phyloP scores from a whole-genome alignment of 2,329 filamentous ascomycete species.

The Stagonosporopsis cucurbitacearum region DNA sequence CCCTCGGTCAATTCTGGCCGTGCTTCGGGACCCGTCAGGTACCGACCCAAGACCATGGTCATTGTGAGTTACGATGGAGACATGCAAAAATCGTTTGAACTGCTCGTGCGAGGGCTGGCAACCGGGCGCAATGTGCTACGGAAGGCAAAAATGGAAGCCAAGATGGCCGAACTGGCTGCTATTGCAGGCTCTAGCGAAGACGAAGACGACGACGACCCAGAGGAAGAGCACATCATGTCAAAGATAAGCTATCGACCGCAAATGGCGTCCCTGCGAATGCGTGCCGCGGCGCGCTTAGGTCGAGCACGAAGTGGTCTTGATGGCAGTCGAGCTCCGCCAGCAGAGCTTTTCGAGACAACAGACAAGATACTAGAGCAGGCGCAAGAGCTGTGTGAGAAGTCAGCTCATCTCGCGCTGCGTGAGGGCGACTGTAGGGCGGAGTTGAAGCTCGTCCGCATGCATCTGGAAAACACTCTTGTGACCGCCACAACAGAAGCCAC shows the following conservation, averaged over 20 bases:
- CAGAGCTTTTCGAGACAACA: constrained; percentile 63
- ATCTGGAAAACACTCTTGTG: constrained; percentile 68
- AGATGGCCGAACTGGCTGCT: constrained; percentile 61
- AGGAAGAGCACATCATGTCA: constrained; percentile 36
- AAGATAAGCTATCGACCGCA: constrained; percentile 49
- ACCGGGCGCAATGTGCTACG: constrained; percentile 82
- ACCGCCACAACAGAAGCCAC: constrained; percentile 57
- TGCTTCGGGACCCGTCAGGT: constrained; percentile 58
- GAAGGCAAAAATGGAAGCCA: constrained; percentile 84
- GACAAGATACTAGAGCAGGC: constrained; percentile 82
- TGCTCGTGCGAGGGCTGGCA: constrained; percentile 81
- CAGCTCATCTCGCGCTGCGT: constrained; percentile 87
- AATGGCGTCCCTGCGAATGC: constrained; percentile 42
- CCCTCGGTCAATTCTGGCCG: constrained; percentile 50
- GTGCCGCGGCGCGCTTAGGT: constrained; percentile 24
- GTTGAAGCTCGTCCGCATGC: constrained; percentile 70
- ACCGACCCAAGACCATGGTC: constrained; percentile 75
- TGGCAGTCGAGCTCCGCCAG: constrained; percentile 24
- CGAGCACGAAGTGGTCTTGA: constrained; percentile 14
- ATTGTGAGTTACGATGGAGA: constrained; percentile 93
- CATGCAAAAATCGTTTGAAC: constrained; percentile 82
- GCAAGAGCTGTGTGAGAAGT: constrained; percentile 82
- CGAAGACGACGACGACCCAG: constrained; percentile 36
- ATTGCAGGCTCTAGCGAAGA: constrained; percentile 40
- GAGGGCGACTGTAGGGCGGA: constrained; percentile 84